Evolutionary conservation across 1,284 basidiomycete species (phyloP).

Genomic region (Lentinula novae-zelandiae): DNA sequence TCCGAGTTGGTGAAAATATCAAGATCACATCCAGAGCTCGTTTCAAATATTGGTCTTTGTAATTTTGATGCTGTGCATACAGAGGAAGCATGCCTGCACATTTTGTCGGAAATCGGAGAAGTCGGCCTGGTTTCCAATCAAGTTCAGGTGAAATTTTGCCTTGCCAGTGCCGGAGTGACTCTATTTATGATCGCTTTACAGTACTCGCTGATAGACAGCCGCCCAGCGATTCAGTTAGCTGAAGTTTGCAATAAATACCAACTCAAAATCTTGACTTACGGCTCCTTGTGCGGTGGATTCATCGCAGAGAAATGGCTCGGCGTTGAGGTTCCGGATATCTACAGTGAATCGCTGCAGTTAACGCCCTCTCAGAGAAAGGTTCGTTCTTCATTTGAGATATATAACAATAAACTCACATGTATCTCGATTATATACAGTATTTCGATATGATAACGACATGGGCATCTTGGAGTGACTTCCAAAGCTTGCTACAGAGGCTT

Average conservation of each 20-base stretch:
- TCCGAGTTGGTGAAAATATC: constrained; percentile 41
- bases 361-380: constrained; percentile 65
- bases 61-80: constrained; percentile 56
- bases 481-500: constrained; percentile 42
- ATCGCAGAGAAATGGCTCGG: constrained; percentile 55
- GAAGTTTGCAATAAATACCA: constrained; percentile 51
- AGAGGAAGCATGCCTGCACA: constrained; percentile 54
- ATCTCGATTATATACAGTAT: constrained; percentile 33
- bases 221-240: constrained; percentile 54
- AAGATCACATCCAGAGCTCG: constrained; percentile 28
- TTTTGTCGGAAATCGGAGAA: constrained; percentile 29
- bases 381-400: constrained; percentile 9
- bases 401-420: no score
- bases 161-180: background rate
- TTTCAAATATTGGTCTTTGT: constrained; percentile 54
- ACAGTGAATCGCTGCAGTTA: constrained; percentile 33
- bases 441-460: constrained; percentile 55
- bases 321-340: constrained; percentile 49
- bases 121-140: constrained; percentile 60
- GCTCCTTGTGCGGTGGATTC: constrained; percentile 63
- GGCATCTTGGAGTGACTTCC: constrained; percentile 57
- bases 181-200: background rate
- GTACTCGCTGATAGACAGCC: constrained; percentile 57
- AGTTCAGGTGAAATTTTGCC: constrained; percentile 42
- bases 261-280: constrained; percentile 61